Evolutionary conservation across 805 yeast genomes (phyloP).

Genomic region (Kuraishia piskuri): DNA sequence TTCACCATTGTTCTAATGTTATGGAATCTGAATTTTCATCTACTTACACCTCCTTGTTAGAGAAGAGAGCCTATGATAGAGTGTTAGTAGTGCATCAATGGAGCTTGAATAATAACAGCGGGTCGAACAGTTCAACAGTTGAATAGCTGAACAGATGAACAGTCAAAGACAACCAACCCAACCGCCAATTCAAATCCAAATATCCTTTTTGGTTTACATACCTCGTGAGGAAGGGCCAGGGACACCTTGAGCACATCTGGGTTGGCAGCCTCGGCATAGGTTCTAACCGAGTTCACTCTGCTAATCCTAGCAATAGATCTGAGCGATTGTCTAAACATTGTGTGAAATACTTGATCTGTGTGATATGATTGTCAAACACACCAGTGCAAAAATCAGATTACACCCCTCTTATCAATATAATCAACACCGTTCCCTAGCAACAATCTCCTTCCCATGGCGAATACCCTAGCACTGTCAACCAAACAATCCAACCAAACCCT

Average conservation of each 20-base stretch:
- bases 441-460: neutral
- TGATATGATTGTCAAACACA: neutral
- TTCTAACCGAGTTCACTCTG: slow-evolving; percentile 57
- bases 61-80: slow-evolving; percentile 17
- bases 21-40: too few species aligned
- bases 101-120: neutral
- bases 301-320: slow-evolving; percentile 54
- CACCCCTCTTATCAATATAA: too few species aligned
- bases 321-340: slow-evolving; percentile 56
- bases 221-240: slow-evolving; percentile 82
- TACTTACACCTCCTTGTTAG: slow-evolving; percentile 24
- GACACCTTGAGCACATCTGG: slow-evolving; percentile 77
- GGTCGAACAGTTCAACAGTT: neutral
- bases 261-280: slow-evolving; percentile 79
- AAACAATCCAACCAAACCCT: neutral
- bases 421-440: too few species aligned
- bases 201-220: slow-evolving; percentile 3
- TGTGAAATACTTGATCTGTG: slow-evolving; percentile 7
- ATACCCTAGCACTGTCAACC: too few species aligned
- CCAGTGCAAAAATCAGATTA: too few species aligned
- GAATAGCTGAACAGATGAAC: neutral
- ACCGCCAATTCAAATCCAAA: too few species aligned
- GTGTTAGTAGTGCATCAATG: neutral
- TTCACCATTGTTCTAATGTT: too few species aligned
- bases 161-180: too few species aligned